Conservation (phyloP, 1,139 yeast genomes). For the Yamadazyma jaroonii region DNA sequence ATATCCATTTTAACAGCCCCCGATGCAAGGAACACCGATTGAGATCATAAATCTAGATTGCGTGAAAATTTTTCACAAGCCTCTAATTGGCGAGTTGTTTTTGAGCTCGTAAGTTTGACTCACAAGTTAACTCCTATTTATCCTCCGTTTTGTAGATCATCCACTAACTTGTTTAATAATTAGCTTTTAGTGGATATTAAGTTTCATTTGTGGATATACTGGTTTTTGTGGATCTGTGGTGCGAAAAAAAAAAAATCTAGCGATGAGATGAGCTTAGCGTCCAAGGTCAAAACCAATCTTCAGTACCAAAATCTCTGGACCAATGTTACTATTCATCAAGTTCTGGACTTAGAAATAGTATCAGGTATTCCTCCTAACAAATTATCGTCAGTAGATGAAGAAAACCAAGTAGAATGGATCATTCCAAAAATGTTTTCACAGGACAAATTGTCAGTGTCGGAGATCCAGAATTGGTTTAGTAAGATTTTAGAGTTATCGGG, state of each 20-base stretch:
- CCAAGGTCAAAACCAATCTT: constrained; percentile 39
- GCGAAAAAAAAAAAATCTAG: background rate
- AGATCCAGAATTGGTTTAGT: constrained; percentile 33
- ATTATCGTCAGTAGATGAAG: constrained; percentile 22
- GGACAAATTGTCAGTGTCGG: constrained; percentile 17
- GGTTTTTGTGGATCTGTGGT: background rate
- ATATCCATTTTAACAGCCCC: too few relatives aligned
- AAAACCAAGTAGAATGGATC: constrained; percentile 31
- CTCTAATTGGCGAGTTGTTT: too few relatives aligned
- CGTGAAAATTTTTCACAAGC: too few relatives aligned
- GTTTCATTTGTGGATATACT: too few relatives aligned
- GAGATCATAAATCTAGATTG: too few relatives aligned
- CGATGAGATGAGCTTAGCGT: constrained; percentile 1
- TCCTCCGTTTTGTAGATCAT: too few relatives aligned
- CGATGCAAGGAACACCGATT: too few relatives aligned
- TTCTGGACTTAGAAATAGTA: constrained; percentile 13
- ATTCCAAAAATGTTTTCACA: constrained; percentile 22
- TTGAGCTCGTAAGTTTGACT: too few relatives aligned
- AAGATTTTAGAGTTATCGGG: constrained; percentile 14
- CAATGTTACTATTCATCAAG: constrained; percentile 26
- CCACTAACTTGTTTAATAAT: too few relatives aligned
- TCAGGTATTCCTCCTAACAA: constrained; percentile 32
- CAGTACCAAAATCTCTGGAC: constrained; percentile 57
- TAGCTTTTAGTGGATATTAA: too few relatives aligned
- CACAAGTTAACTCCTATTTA: too few relatives aligned